These are phyloP conservation scores for Excoecaria agallocha DNA, from an alignment of 345 rosid genomes.

Conservation along the genomic window DNA sequence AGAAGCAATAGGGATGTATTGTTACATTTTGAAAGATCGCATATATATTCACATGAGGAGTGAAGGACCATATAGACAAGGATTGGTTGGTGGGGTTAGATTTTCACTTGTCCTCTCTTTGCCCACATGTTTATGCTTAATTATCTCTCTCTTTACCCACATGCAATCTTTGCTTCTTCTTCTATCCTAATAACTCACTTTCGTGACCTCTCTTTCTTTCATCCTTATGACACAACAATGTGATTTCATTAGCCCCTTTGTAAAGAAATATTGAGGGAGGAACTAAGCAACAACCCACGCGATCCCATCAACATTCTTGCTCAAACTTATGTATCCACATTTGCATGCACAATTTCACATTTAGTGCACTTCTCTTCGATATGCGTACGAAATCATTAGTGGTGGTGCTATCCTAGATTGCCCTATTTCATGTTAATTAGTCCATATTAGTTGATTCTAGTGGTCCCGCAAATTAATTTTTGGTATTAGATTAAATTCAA, in stretches of 20 bases:
- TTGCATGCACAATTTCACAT: not conserved
- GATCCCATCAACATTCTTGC: not conserved
- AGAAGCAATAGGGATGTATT: not conserved
- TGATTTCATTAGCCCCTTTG: constrained; percentile 6
- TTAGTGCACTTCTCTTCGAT: no score
- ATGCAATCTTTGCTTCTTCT: constrained; percentile 5
- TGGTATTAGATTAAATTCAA: no score
- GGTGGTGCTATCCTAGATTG: no score
- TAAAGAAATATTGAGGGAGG: not conserved
- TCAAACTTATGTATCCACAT: not conserved
- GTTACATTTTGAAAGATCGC: not conserved
- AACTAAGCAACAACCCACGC: not conserved
- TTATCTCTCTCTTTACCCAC: constrained; percentile 7
- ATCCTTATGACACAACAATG: constrained; percentile 6
- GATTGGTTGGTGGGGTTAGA: constrained; percentile 20
- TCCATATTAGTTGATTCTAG: no score
- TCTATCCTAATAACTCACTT: not conserved
- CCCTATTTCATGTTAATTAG: no score
- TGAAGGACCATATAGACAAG: constrained; percentile 15
- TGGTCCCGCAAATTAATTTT: no score
- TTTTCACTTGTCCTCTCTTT: constrained; percentile 15
- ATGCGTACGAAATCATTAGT: no score
- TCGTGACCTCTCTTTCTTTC: not conserved
- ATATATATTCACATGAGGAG: constrained; percentile 19
- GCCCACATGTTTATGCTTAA: constrained; percentile 25